Evolutionary conservation across 2,329 filamentous ascomycete species (phyloP).

Genomic region (Penicillium sp.): DNA sequence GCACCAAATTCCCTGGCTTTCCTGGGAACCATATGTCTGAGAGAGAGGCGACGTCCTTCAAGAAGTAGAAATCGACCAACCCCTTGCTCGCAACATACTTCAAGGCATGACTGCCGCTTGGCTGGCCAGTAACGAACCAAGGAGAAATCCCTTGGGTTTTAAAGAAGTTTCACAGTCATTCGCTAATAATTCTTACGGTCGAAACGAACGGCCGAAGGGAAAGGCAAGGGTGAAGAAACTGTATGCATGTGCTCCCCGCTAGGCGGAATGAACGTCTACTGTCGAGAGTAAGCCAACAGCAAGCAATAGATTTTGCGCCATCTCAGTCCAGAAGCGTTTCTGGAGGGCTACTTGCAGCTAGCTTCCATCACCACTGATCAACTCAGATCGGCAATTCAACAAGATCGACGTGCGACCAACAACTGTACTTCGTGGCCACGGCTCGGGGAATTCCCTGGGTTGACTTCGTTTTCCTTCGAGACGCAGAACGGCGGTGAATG

Average conservation of each 20-base stretch:
- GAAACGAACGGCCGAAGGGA: not conserved
- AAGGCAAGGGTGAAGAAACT: not conserved
- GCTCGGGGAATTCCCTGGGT: not conserved
- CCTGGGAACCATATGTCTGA: not conserved
- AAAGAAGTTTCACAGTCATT: not conserved
- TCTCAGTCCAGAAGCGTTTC: not conserved
- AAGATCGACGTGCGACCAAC: not conserved
- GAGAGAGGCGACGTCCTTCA: not conserved
- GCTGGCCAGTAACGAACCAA: too few relatives aligned
- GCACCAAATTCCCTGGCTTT: not conserved
- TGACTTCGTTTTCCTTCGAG: not conserved
- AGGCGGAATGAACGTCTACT: not conserved
- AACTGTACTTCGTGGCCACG: not conserved
- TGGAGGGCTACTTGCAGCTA: not conserved
- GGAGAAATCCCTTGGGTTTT: not conserved
- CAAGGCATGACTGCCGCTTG: not conserved
- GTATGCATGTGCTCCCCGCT: not conserved
- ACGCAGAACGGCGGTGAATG: not conserved
- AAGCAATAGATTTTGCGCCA: not conserved
- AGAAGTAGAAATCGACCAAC: slow-evolving; percentile 1
- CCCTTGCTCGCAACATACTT: not conserved
- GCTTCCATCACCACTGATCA: not conserved
- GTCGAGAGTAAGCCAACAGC: not conserved
- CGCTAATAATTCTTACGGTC: not conserved
- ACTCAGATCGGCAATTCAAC: not conserved